Conservation (phyloP, 495 filamentous ascomycete species). For the Daldinia bambusicola region DNA sequence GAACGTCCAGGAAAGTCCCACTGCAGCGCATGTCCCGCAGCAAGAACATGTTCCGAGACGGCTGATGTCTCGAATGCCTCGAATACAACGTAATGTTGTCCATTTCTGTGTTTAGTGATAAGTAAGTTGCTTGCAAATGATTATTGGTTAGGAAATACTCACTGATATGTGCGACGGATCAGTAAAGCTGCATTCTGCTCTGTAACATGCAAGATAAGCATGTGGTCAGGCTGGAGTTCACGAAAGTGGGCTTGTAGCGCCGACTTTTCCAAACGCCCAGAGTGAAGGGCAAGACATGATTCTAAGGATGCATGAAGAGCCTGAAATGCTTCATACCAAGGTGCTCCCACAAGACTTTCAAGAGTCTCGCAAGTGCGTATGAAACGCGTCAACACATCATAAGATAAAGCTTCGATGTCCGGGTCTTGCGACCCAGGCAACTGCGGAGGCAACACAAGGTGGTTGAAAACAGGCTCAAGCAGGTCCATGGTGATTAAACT, state of each 20-base stretch:
- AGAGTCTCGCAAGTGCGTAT: conserved; percentile 48
- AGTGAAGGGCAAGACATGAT: conserved; percentile 49
- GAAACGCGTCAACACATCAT: conserved; percentile 50
- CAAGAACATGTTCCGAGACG: conserved; percentile 55
- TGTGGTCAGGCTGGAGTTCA: conserved; percentile 43
- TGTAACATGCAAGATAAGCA: conserved; percentile 60
- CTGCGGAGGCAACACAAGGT: conserved; percentile 59
- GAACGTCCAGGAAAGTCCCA: conserved; percentile 56
- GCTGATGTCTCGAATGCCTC: conserved; percentile 69
- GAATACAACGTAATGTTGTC: conserved; percentile 49
- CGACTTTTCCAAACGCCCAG: conserved; percentile 51
- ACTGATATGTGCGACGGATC: conserved; percentile 55
- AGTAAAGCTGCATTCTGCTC: conserved; percentile 68
- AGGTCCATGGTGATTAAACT: conserved; percentile 15
- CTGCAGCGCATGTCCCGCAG: conserved; percentile 46
- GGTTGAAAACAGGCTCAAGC: conserved; percentile 50
- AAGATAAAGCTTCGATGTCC: conserved; percentile 52
- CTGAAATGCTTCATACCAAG: conserved; percentile 46
- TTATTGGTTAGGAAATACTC: conserved; percentile 39
- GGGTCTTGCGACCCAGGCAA: conserved; percentile 57
- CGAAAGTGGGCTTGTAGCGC: conserved; percentile 51
- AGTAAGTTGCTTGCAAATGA: background rate
- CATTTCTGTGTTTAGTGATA: conserved; percentile 17
- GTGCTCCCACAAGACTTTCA: conserved; percentile 24
- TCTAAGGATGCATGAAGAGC: conserved; percentile 49